Base-by-base conservation (phyloP, 2,329 filamentous ascomycete genomes). In the Nectriaceae sp. region DNA sequence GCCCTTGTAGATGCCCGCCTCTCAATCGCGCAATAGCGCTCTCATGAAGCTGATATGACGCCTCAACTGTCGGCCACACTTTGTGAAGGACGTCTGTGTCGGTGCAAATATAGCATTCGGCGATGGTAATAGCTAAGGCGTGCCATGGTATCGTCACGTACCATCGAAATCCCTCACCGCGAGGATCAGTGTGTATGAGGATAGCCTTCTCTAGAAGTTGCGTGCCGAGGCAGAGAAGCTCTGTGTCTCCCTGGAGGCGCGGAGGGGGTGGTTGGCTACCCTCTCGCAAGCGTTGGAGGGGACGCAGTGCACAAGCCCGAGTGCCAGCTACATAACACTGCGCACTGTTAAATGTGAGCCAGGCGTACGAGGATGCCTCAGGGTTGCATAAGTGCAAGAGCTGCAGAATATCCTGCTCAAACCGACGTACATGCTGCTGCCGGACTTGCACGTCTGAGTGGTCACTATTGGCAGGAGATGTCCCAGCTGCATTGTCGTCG, bases 311-410 rank as follows among this genome's bases (percentile, higher is more conserved):
- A 1, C 46, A 47, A 8, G 50, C 43, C 3, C 49, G 37, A 22
- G 46, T 35, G 10, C 42, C 46, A 19, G 52, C 47, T 4, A 54
- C 41, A n/a, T 49, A 38, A 18, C 46, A 54, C 29, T 52, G 52
- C 3, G 52, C 47, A 42, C 44, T 52, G 19, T 54, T 46, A 49
- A 46, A 52, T 35, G 52, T 52, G 31, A 47, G 49, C 52, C 49
- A 54, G 21, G 52, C 46, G 15, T 52, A 48, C 5, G 38, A 15
- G 10, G 52, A 54, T 1, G 46, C 42, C 31, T 50, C 49, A 5
- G 49, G 52, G 15, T 54, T 46, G 15, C 52, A 54, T 21, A 54
- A 50, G 22, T 42, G 46, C 1, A 54, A n/a, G 16, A 52, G 46
- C 19, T 24, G 15, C 10, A 52, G 40, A 2, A 36, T 33, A 13